A percentile compares a stretch with the other conserved stretches of the same genome.
phyloP scores from a whole-genome alignment of 768 basidiomycete species.

The Neoboletus subvelutipes region DNA sequence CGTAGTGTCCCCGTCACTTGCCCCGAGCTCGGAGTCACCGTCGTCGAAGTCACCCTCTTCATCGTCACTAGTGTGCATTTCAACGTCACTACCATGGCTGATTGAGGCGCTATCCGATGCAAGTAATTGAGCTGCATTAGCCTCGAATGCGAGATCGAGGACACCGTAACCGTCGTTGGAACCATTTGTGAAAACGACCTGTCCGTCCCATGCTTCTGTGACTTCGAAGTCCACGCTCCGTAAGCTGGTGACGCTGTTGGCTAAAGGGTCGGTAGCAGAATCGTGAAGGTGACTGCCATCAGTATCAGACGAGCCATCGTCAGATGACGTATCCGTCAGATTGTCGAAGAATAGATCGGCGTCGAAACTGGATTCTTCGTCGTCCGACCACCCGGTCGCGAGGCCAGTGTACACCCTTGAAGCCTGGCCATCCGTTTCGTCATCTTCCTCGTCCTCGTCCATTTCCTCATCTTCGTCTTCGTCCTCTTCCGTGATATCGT shows the following conservation, averaged over 20 bases:
- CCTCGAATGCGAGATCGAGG: conserved; percentile 71
- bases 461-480: conserved; percentile 46
- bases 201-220: conserved; percentile 73
- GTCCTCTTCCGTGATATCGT: conserved; percentile 57
- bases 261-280: conserved; percentile 21
- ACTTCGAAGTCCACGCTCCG: conserved; percentile 52
- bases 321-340: conserved; percentile 56
- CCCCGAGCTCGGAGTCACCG: conserved; percentile 48
- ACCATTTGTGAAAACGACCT: conserved; percentile 69
- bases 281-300: conserved; percentile 49
- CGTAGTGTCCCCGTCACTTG: conserved; percentile 72
- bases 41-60: conserved; percentile 38
- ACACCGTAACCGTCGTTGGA: conserved; percentile 47
- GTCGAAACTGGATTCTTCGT: conserved; percentile 75
- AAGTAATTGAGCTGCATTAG: conserved; percentile 51
- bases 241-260: conserved; percentile 36
- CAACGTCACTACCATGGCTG: conserved; percentile 52
- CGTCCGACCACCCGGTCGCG: conserved; percentile 76
- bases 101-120: conserved; percentile 50
- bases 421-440: conserved; percentile 46
- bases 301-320: conserved; percentile 37
- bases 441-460: conserved; percentile 44
- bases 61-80: conserved; percentile 41
- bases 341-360: conserved; percentile 84
- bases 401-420: conserved; percentile 56